Conservation (phyloP, 495 filamentous ascomycete species). For the Aspergillus mulundensis region DNA sequence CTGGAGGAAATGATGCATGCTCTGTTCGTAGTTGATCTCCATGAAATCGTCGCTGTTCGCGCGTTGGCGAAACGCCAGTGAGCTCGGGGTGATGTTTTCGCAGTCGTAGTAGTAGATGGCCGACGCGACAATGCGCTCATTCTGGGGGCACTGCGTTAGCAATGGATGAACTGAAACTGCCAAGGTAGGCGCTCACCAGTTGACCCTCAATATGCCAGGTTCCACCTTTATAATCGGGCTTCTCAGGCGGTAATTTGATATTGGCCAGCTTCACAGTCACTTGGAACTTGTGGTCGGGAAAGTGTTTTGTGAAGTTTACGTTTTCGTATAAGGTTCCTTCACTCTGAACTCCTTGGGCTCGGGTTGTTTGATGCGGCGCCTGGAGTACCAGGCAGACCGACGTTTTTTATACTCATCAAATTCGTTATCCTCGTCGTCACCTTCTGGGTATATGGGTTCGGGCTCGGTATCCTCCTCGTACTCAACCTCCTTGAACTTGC, state of each 20-base stretch:
- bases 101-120: conserved; percentile 56
- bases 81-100: conserved; percentile 49
- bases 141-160: conserved; percentile 9
- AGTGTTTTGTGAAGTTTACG: not conserved
- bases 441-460: not conserved
- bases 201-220: conserved; percentile 49
- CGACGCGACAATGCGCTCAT: conserved; percentile 52
- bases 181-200: not conserved
- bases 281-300: conserved; percentile 39
- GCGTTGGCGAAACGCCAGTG: conserved; percentile 44
- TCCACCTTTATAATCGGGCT: conserved; percentile 41
- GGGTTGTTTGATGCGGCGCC: not conserved
- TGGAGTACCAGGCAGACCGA: not conserved
- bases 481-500: not conserved
- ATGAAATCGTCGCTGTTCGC: not conserved
- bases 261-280: conserved; percentile 57
- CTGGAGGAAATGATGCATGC: conserved; percentile 9
- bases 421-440: not conserved
- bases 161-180: not conserved
- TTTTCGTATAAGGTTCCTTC: not conserved
- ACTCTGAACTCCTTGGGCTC: not conserved
- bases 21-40: conserved; percentile 13
- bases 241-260: conserved; percentile 54
- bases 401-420: not conserved
- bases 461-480: not conserved